These are phyloP conservation scores for Rhizopogon vulgaris DNA, from an alignment of 768 basidiomycete genomes.

Conservation along the genomic window DNA sequence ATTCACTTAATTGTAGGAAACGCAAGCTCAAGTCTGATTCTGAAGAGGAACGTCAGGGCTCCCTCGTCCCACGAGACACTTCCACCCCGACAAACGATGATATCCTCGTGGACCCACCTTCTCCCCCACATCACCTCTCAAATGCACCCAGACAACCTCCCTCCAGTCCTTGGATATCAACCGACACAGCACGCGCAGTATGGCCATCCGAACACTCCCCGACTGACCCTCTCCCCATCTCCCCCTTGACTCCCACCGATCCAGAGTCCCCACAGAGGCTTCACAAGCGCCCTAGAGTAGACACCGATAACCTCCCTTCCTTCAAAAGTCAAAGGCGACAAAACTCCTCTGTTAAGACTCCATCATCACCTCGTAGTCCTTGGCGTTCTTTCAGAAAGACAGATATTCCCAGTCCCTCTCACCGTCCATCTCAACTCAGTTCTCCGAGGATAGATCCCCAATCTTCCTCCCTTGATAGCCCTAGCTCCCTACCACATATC, in stretches of 20 bases:
- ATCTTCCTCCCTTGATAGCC: constrained; percentile 13
- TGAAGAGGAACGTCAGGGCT: constrained; percentile 33
- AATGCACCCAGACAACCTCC: constrained; percentile 38
- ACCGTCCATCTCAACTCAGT: constrained; percentile 14
- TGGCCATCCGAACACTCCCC: constrained; percentile 37
- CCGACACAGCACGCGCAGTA: constrained; percentile 22
- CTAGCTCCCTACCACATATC: constrained; percentile 22
- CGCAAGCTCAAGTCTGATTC: constrained; percentile 67
- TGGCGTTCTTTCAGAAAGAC: constrained; percentile 25
- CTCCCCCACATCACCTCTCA: constrained; percentile 19
- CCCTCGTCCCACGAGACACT: constrained; percentile 27
- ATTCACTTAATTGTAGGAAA: constrained; percentile 51
- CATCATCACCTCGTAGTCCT: constrained; percentile 18
- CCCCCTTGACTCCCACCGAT: constrained; percentile 35
- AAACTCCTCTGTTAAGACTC: constrained; percentile 9
- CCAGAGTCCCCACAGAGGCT: constrained; percentile 10
- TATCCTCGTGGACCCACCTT: constrained; percentile 29
- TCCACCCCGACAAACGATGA: constrained; percentile 21
- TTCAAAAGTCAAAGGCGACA: constrained; percentile 11
- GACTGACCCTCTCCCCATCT: constrained; percentile 27
- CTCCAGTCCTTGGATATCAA: constrained; percentile 23
- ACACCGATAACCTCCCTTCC: constrained; percentile 12
- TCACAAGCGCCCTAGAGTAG: constrained; percentile 26
- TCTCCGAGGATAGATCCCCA: constrained; percentile 19
- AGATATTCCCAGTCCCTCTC: constrained; percentile 23